Evolutionary conservation across 805 yeast species (phyloP).

Genomic region (Blastobotrys attinorum): DNA sequence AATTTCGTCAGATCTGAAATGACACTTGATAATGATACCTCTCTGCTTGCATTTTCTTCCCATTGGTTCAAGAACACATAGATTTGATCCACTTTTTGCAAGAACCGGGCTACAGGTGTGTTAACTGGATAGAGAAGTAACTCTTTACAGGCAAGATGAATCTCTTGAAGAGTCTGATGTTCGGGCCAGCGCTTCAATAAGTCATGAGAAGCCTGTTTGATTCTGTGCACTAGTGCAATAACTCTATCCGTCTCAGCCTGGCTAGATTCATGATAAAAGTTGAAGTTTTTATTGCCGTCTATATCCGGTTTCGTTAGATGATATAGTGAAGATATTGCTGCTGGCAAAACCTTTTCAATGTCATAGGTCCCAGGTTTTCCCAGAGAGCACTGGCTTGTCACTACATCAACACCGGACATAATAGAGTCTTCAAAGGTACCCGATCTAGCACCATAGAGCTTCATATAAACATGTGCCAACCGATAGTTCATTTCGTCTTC

Average conservation of each 20-base stretch:
- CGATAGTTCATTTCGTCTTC: conserved; percentile 39
- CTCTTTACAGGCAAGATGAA: conserved; percentile 57
- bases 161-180: conserved; percentile 75
- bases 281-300: conserved; percentile 24
- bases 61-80: conserved; percentile 80
- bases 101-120: conserved; percentile 67
- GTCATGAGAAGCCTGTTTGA: conserved; percentile 38
- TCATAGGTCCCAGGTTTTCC: background rate
- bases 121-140: conserved; percentile 51
- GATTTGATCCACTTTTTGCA: conserved; percentile 80
- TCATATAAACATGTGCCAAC: conserved; percentile 32
- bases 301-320: too few relatives aligned
- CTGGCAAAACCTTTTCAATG: background rate
- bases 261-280: conserved; percentile 61
- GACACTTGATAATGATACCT: conserved; percentile 53
- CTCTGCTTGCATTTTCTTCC: conserved; percentile 83
- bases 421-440: background rate
- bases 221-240: conserved; percentile 37
- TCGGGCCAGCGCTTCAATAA: conserved; percentile 82
- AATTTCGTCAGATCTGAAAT: conserved; percentile 53
- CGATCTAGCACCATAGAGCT: background rate
- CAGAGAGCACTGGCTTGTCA: background rate
- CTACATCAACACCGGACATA: background rate
- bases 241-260: conserved; percentile 56
- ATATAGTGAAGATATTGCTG: background rate